Conservation (phyloP, 1,284 basidiomycete genomes). For the Leccinum solheimii region DNA sequence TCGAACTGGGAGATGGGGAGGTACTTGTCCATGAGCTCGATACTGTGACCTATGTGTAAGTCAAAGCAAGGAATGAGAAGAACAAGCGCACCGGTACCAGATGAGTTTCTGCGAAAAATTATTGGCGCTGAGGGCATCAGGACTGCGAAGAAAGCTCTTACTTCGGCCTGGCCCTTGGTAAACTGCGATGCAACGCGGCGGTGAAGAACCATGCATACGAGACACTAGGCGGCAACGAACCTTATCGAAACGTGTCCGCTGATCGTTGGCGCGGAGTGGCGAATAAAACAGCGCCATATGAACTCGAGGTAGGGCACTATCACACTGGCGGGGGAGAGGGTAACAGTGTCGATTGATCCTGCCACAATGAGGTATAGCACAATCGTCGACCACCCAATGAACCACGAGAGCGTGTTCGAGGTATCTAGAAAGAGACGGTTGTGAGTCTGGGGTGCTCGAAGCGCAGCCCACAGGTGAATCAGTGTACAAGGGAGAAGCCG, state of each 20-base stretch:
- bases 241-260: constrained; percentile 43
- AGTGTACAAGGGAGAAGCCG: background rate
- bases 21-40: constrained; percentile 66
- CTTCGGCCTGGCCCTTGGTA: constrained; percentile 67
- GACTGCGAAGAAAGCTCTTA: constrained; percentile 57
- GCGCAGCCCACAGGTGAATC: background rate
- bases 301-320: constrained; percentile 44
- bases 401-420: constrained; percentile 21
- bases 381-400: constrained; percentile 23
- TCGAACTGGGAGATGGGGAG: constrained; percentile 66
- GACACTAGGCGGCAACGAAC: constrained; percentile 20
- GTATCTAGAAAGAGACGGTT: constrained; percentile 2
- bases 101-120: constrained; percentile 52
- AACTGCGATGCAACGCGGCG: constrained; percentile 40
- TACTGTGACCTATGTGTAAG: constrained; percentile 63
- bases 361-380: constrained; percentile 24
- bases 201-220: background rate
- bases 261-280: constrained; percentile 39
- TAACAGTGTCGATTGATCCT: constrained; percentile 22
- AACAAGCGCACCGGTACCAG: constrained; percentile 61
- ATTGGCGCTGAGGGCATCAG: constrained; percentile 49
- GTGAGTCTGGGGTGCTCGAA: too few species aligned
- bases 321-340: constrained; percentile 23
- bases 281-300: constrained; percentile 49
- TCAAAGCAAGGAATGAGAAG: background rate